Base-by-base conservation (phyloP, 2,329 filamentous ascomycete species). In the Chaetomium sp. region DNA sequence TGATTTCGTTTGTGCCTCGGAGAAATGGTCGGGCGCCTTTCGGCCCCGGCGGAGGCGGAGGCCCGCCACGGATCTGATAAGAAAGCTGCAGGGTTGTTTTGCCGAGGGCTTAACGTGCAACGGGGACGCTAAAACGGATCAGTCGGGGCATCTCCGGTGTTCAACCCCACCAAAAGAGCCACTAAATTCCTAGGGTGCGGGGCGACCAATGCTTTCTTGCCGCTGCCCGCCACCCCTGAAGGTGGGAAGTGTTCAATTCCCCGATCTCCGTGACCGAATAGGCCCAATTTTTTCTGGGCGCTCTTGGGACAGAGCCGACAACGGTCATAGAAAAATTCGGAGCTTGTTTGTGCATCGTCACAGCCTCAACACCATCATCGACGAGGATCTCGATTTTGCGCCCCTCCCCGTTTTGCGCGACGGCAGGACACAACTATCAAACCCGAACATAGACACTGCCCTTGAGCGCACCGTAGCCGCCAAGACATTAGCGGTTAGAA, bases 271-370 rank as follows among this genome's bases (percentile, higher is more conserved):
- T 19, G 64, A 45, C 67, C 62, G 62, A 63, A 56, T 51, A 31
- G 55, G 55, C 31, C 63, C 63, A 57, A 53, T 65, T 68, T 70
- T 62, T 63, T 56, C 60, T 63, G 31, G 64, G 47, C 62, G 53
- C 59, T 50, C 54, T 58, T 66, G 65, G 67, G n/a, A 67, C 67
- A 68, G 56, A 63, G 70, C 71, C 71, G 71, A 72, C 68, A 72
- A 66, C 71, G 71, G 70, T 69, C 66, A 60, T 55, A 57, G 60
- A 69, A 72, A 72, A 72, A 69, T 69, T 67, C 62, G 55, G 66
- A 63, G 60, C 35, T 56, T 51, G 55, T 47, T 61, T 65, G 59
- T 60, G 56, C 61, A 66, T 60, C 64, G 64, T 58, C 60, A 53
- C 62, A 61, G 50, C 63, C 31, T 55, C 62, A 65, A 51, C 64